phyloP scores from a whole-genome alignment of 257 asterid genomes.

The Sherardia arvensis region DNA sequence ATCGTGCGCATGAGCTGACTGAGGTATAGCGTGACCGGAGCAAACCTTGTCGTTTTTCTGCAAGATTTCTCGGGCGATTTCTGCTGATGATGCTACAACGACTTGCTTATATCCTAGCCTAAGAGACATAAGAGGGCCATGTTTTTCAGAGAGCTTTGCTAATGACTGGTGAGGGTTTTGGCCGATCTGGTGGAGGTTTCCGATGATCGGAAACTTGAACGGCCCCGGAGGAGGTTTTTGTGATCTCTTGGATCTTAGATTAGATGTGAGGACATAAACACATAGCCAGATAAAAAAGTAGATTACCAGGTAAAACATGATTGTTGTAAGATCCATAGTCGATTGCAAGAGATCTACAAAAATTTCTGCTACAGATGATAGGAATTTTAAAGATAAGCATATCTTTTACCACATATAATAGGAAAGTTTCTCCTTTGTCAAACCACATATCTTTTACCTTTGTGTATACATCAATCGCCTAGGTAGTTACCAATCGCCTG shows the following conservation, averaged over 20 bases:
- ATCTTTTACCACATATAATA: too few relatives aligned
- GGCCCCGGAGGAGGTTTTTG: conserved; percentile 17
- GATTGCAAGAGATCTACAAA: too few relatives aligned
- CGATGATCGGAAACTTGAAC: conserved; percentile 12
- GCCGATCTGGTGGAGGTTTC: conserved; percentile 18
- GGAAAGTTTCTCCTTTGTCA: too few relatives aligned
- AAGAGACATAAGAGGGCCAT: conserved; percentile 36
- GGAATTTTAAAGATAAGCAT: too few relatives aligned
- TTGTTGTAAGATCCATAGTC: not conserved
- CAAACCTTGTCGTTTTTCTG: conserved; percentile 17
- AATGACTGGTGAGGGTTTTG: conserved; percentile 13
- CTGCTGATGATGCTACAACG: conserved; percentile 19
- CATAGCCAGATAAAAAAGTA: not conserved
- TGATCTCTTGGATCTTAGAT: conserved; percentile 1
- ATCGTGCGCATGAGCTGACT: not conserved
- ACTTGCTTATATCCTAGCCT: conserved; percentile 18
- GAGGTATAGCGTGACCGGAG: conserved; percentile 6
- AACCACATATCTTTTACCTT: too few relatives aligned
- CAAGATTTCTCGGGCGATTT: conserved; percentile 17
- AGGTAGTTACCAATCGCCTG: too few relatives aligned
- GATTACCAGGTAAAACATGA: not conserved
- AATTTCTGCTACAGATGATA: too few relatives aligned
- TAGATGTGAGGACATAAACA: conserved; percentile 5
- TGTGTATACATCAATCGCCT: too few relatives aligned
- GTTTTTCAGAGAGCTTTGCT: conserved; percentile 11